These are phyloP conservation scores for Pseudocercospora fuligena DNA, from an alignment of 2,329 filamentous ascomycete genomes.

Conservation along the genomic window DNA sequence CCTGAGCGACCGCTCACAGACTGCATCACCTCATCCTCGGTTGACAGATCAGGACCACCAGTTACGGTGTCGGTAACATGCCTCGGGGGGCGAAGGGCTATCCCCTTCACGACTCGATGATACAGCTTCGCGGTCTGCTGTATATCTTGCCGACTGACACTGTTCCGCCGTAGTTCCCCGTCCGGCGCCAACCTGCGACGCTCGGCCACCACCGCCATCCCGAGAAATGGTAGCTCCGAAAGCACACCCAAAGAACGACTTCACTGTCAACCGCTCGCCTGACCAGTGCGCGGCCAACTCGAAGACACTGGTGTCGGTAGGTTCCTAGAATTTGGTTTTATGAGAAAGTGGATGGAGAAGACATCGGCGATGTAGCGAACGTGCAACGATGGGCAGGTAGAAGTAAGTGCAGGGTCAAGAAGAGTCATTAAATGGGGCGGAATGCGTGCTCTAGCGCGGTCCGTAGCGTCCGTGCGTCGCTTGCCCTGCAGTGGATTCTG, in stretches of 20 bases:
- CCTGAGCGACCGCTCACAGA: neutral
- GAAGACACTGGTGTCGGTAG: neutral
- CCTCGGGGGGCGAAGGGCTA: neutral
- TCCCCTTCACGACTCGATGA: neutral
- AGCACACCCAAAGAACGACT: neutral
- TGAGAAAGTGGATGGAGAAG: too few relatives aligned
- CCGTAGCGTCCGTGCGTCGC: too few relatives aligned
- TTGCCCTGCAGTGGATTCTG: too few relatives aligned
- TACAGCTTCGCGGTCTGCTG: neutral
- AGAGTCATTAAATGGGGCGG: too few relatives aligned
- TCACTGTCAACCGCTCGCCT: neutral
- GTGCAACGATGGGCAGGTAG: too few relatives aligned
- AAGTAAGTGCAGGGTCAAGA: too few relatives aligned
- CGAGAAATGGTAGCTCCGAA: neutral
- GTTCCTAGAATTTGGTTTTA: too few relatives aligned
- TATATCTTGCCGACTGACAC: neutral
- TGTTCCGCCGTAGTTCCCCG: neutral
- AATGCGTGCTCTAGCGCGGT: too few relatives aligned
- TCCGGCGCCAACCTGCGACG: neutral
- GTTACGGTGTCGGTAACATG: neutral
- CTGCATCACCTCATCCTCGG: neutral
- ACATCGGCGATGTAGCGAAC: too few relatives aligned
- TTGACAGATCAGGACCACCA: neutral
- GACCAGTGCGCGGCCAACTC: neutral
- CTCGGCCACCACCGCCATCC: neutral